Percentiles rank a stretch among this genome's conserved stretches.
phyloP scores from a whole-genome alignment of 805 yeast species.

The Wickerhamiella australiensis region DNA sequence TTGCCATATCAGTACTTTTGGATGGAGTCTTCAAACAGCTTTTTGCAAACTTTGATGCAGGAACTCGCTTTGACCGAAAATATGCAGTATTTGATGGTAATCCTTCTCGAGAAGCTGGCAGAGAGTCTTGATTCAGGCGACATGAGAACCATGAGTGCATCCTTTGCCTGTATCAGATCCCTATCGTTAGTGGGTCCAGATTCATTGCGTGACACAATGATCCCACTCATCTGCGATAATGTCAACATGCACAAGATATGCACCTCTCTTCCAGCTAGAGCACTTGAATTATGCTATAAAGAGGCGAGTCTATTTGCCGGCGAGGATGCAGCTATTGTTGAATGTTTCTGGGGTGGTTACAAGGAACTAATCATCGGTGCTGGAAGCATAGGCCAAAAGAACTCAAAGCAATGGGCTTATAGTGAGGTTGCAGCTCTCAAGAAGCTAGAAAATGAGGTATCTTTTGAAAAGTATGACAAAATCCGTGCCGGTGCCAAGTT shows the following conservation, averaged over 20 bases:
- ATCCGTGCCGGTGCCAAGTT: background rate
- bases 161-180: background rate
- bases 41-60: background rate
- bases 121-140: background rate
- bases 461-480: background rate
- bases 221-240: background rate
- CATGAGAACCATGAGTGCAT: background rate
- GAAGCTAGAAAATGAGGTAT: background rate
- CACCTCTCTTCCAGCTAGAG: background rate
- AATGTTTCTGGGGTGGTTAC: background rate
- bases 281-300: background rate
- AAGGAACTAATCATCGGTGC: background rate
- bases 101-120: background rate
- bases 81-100: background rate
- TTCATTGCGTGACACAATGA: background rate
- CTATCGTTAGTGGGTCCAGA: background rate
- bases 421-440: background rate
- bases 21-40: background rate
- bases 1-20: slow-evolving; percentile 1
- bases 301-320: background rate
- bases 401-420: background rate
- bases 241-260: background rate
- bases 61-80: background rate
- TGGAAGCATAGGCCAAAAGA: background rate
- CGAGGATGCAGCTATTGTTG: background rate